These are phyloP conservation scores for Lepiota brunneoincarnata DNA, from an alignment of 768 basidiomycete species.

Conservation along the genomic window DNA sequence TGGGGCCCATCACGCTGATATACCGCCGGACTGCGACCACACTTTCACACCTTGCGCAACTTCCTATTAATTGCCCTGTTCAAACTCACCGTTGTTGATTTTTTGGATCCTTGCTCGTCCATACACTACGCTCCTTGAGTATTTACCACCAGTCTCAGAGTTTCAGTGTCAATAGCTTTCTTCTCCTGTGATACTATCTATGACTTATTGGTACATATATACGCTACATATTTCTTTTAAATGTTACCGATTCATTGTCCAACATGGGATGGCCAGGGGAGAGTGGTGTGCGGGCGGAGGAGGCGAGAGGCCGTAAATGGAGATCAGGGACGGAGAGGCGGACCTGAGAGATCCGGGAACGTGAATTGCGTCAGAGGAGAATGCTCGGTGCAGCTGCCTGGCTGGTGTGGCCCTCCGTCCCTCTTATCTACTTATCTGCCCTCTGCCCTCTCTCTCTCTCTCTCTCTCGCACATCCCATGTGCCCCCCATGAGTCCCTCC, in stretches of 20 bases:
- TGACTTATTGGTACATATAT: constrained; percentile 16
- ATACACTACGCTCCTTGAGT: no score
- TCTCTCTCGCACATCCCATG: background rate
- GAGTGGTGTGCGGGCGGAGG: background rate
- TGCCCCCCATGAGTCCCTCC: background rate
- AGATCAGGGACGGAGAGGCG: constrained; percentile 5
- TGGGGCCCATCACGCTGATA: background rate
- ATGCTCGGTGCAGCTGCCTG: no score
- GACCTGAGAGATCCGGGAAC: constrained; percentile 2
- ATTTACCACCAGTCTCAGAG: no score
- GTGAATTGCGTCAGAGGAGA: constrained; percentile 10
- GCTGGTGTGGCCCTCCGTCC: no score
- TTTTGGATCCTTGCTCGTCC: constrained; percentile 7
- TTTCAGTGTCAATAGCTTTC: constrained; percentile 11
- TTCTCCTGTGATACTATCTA: constrained; percentile 25
- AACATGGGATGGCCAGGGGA: background rate
- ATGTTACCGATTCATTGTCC: no score
- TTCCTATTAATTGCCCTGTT: constrained; percentile 4
- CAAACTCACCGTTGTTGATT: background rate
- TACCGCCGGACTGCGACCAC: background rate
- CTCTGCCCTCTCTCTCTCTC: background rate
- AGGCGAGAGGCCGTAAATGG: constrained; percentile 1
- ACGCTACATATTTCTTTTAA: constrained; percentile 1
- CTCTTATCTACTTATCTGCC: constrained; percentile 1
- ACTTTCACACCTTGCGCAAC: background rate